A percentile compares a stretch with the other conserved stretches of the same genome.
Conservation (phyloP, 2,329 filamentous ascomycete genomes). For the Septoria petroselini region DNA sequence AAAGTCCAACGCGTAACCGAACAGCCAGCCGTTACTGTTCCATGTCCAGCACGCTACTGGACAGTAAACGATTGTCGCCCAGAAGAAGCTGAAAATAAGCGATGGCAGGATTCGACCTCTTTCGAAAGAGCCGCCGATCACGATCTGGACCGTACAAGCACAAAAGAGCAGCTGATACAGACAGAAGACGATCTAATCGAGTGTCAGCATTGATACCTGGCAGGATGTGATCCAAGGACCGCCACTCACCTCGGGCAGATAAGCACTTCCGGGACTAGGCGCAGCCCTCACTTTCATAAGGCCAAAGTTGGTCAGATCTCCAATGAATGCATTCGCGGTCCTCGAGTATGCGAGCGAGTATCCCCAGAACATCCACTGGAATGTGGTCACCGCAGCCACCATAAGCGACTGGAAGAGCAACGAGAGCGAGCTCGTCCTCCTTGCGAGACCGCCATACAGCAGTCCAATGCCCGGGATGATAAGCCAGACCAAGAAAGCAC, state of each 20-base stretch:
- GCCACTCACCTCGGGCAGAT: conserved; percentile 53
- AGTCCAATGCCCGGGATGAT: conserved; percentile 66
- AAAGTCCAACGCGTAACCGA: conserved; percentile 60
- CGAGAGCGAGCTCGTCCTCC: conserved; percentile 60
- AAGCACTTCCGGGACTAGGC: conserved; percentile 56
- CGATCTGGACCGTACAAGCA: conserved; percentile 60
- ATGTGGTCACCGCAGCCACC: conserved; percentile 55
- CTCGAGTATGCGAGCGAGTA: conserved; percentile 62
- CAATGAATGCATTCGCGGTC: conserved; percentile 60
- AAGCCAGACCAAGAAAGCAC: conserved; percentile 61
- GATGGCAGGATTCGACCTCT: conserved; percentile 62
- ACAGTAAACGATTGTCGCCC: conserved; percentile 64
- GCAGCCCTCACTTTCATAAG: conserved; percentile 59
- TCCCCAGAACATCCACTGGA: conserved; percentile 63
- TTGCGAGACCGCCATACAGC: conserved; percentile 61
- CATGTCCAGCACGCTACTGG: conserved; percentile 65
- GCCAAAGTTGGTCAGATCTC: conserved; percentile 60
- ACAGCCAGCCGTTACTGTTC: conserved; percentile 65
- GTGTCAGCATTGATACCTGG: not conserved
- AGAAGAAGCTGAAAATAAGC: conserved; percentile 61
- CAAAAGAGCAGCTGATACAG: conserved; percentile 65
- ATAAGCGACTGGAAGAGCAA: conserved; percentile 62
- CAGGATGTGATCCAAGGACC: no score
- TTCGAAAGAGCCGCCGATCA: conserved; percentile 63
- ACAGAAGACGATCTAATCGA: conserved; percentile 57